Evolutionary conservation across 805 yeast genomes (phyloP).

Genomic region (baker's yeast (Saccharomyces cerevisiae)): DNA sequence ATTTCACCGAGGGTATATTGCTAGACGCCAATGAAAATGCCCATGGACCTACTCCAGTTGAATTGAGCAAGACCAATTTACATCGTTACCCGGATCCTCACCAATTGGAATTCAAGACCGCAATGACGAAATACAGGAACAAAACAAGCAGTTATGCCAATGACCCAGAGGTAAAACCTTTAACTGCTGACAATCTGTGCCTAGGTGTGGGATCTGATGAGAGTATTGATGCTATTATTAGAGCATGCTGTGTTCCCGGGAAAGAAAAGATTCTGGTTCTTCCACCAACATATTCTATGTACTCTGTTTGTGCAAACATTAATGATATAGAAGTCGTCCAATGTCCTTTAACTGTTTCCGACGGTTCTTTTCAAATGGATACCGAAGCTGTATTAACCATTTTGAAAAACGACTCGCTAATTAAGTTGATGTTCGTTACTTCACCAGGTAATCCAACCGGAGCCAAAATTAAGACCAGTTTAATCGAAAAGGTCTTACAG

Average conservation of each 20-base stretch:
- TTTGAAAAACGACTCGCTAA: slow-evolving; percentile 46
- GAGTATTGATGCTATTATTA: slow-evolving; percentile 77
- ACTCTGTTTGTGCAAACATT: slow-evolving; percentile 79
- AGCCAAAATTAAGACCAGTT: slow-evolving; percentile 41
- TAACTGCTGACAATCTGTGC: slow-evolving; percentile 65
- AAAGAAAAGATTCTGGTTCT: slow-evolving; percentile 73
- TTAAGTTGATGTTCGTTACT: slow-evolving; percentile 75
- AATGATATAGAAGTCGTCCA: slow-evolving; percentile 75
- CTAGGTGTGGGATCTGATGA: slow-evolving; percentile 98
- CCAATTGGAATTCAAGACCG: slow-evolving; percentile 65
- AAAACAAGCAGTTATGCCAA: slow-evolving; percentile 14
- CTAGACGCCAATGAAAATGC: slow-evolving; percentile 96
- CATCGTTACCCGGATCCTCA: slow-evolving; percentile 97
- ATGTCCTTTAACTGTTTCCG: slow-evolving; percentile 54
- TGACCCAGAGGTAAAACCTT: slow-evolving; percentile 15
- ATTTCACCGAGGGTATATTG: slow-evolving; percentile 77
- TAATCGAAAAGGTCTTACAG: slow-evolving; percentile 41
- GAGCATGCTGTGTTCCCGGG: slow-evolving; percentile 79
- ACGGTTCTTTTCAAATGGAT: slow-evolving; percentile 57
- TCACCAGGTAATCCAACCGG: slow-evolving; percentile 98
- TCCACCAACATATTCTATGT: slow-evolving; percentile 98
- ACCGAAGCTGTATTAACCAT: slow-evolving; percentile 45
- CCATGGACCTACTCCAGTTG: slow-evolving; percentile 69
- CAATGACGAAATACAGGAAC: slow-evolving; percentile 67
- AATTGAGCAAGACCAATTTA: slow-evolving; percentile 48